Base-by-base conservation (phyloP, 2,329 filamentous ascomycete species). In the Rhinocladiella mackenziei region DNA sequence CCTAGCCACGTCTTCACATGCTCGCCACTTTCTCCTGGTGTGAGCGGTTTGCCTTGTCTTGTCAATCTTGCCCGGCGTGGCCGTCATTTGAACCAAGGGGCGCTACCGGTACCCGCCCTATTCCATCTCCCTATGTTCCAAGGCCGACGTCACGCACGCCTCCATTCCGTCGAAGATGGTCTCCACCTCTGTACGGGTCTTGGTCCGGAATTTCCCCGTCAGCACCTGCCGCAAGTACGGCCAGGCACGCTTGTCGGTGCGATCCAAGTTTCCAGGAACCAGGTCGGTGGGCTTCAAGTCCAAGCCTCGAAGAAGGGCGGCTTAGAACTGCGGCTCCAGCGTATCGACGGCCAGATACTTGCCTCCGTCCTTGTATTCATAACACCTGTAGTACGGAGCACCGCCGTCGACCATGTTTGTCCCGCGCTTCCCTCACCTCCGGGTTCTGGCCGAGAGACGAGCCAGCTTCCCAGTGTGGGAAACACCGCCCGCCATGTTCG, bases 401-500 rank as follows among this genome's bases (percentile, higher is more conserved):
- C 89, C 91, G 8, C 86, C 81, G 66, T 97, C 91, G 34, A 97
- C 68, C 43, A 83, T 57, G 63, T 96, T 96, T 43, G 75, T 73
- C 0, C 91, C 91, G 36, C 89, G 72, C 18, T 78, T 73, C 2
- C 65, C 63, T 72, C 87, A 89, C 28, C 81, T 61, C 1, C 77
- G 74, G 5, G 72, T 81, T 60, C 83, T 81, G 50, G 74, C 71
- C 19, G 73, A 72, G 49, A 94, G 70, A 23, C 91, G 74, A 39
- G 86, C 83, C 67, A 91, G 91, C 0, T 81, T 84, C 1, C 83
- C 82, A 18, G 97, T 69, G 64, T 91, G 91, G 25, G 81, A 78
- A 15, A 77, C 79, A 5, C 91, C 91, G 67, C 97, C 91, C 9
- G 96, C 91, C 91, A 97, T 97, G 65, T 94, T 96, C 11, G 86